Base-by-base conservation (phyloP, 805 yeast species). In the Sugiyamaella americana region DNA sequence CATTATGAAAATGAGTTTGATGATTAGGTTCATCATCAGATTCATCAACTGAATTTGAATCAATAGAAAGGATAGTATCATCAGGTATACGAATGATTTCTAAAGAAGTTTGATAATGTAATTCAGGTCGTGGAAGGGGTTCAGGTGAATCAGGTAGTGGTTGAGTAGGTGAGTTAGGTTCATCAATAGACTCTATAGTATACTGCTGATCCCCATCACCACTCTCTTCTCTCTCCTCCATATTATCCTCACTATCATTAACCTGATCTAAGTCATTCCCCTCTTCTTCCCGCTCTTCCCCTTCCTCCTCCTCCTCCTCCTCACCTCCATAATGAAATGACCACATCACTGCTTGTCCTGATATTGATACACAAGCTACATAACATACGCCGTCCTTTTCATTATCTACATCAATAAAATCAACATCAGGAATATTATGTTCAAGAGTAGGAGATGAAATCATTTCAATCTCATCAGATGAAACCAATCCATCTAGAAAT, bases 381-480 rank as follows among this genome's bases (percentile, higher is more conserved):
- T 67, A 66, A 6, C 67, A 51, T 0, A 47, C 23, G 6, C 20
- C 48, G 11, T 61, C 57, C 3, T 43, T 41, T 5, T 20, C 19
- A 3, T 38, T 19, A 17, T 50, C 45, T 35, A 52, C 55, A 35
- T 49, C 51, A 16, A 71, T 51, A 41, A 79, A 68, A 20, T 72
- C 59, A 1, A 78, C 73, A 46, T 71, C 76, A 0, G 87, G 78
- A 8, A 82, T 69, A 54, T 82, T 82, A 54, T 78, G 80, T 5
- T 69, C 55, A 16, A 82, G 50, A 37, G 67, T 68, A 35, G 70
- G 73, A 1, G 78, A 62, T 29, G 60, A 64, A 2, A 68, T 60
- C 37, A 59, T 64, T 21, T 40, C 17, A 45, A 0, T 32, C 32
- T 3, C 42, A 48, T 11, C 53, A 54, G 16, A 46, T 44, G 20